Conservation (phyloP, 2,329 filamentous ascomycete genomes). For the Exophiala xenobiotica region DNA sequence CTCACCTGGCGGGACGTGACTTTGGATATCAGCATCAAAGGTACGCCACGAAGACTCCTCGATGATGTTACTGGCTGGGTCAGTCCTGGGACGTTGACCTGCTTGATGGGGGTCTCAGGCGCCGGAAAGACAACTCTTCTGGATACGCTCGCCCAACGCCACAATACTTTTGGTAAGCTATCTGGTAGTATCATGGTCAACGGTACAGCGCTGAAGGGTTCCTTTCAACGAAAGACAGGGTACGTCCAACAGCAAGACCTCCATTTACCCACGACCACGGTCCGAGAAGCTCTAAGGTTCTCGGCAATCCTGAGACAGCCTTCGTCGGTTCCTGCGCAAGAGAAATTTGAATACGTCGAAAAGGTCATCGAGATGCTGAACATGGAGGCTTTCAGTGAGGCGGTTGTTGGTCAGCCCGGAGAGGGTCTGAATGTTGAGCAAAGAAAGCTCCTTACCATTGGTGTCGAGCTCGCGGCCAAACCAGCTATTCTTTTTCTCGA, state of each 20-base stretch:
- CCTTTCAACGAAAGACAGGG: constrained; percentile 65
- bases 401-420: constrained; percentile 81
- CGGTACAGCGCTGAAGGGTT: constrained; percentile 54
- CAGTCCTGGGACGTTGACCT: constrained; percentile 55
- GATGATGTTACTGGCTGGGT: constrained; percentile 56
- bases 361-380: constrained; percentile 83
- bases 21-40: constrained; percentile 55
- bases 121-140: constrained; percentile 62
- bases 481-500: constrained; percentile 85
- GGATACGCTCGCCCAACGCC: constrained; percentile 57
- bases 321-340: constrained; percentile 63
- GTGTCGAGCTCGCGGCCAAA: constrained; percentile 88
- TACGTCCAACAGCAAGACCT: constrained; percentile 69
- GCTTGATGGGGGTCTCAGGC: constrained; percentile 61
- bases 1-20: constrained; percentile 56
- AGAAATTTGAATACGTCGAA: constrained; percentile 83
- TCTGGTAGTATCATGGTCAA: constrained; percentile 67
- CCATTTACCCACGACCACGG: constrained; percentile 63
- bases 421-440: constrained; percentile 67
- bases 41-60: constrained; percentile 50
- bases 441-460: constrained; percentile 77
- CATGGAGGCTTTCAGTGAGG: constrained; percentile 85
- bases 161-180: constrained; percentile 57
- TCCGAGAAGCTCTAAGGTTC: constrained; percentile 74
- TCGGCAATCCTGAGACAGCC: constrained; percentile 82